Conservation (phyloP, 2,329 filamentous ascomycete species). For the Fusarium sp. region DNA sequence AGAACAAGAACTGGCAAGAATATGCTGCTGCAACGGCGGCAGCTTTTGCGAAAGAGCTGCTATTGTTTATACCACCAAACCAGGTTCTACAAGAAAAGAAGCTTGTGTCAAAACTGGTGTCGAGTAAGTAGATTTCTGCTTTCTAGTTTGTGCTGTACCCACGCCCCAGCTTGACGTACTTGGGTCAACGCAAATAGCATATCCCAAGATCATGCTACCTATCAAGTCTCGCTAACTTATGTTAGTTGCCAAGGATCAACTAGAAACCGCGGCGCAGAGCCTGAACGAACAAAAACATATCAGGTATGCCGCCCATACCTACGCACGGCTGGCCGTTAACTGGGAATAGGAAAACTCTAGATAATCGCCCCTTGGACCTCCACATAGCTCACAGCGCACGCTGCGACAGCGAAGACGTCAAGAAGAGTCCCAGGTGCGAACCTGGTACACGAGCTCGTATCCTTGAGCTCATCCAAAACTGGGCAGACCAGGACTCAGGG, state of each 20-base stretch:
- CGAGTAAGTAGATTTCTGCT: neutral
- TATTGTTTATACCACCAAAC: neutral
- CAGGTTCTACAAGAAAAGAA: neutral
- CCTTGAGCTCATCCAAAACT: neutral
- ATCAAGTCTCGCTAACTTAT: fast-evolving
- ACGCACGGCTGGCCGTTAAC: fast-evolving
- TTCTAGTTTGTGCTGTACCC: too few species aligned
- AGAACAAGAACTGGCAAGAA: neutral
- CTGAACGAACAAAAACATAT: neutral
- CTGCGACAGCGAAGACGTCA: neutral
- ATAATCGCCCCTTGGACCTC: neutral
- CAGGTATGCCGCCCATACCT: fast-evolving
- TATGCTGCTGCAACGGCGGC: neutral
- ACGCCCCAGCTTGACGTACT: too few species aligned
- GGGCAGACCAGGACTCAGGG: neutral
- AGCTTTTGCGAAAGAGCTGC: neutral
- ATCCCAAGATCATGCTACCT: neutral
- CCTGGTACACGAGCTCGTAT: neutral
- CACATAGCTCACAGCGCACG: neutral
- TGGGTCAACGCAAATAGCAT: too few species aligned
- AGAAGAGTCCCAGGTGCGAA: neutral
- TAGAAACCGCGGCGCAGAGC: neutral
- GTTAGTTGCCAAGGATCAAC: neutral
- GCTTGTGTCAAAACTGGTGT: neutral
- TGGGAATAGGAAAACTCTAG: neutral